Conservation (phyloP, 2,329 filamentous ascomycete genomes). For the Claviceps sp. region DNA sequence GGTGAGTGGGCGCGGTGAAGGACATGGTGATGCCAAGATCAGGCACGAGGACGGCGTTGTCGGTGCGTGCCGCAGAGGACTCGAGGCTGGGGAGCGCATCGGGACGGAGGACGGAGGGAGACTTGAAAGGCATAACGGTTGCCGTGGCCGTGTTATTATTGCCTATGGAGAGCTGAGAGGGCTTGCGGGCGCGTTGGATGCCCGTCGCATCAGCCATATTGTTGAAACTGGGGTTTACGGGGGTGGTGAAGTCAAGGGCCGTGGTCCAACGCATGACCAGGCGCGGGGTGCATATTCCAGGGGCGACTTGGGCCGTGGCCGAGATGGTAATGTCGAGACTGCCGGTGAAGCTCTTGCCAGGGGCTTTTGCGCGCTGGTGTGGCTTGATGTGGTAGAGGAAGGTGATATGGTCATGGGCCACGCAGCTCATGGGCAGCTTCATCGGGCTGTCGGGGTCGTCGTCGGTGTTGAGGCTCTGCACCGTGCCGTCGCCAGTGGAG, state of each 20-base stretch:
- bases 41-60: conserved; percentile 33
- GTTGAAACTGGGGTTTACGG: conserved; percentile 50
- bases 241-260: conserved; percentile 53
- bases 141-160: conserved; percentile 24
- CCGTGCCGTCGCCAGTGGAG: conserved; percentile 40
- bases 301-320: conserved; percentile 42
- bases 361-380: conserved; percentile 28
- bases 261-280: conserved; percentile 57
- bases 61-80: conserved; percentile 27
- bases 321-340: conserved; percentile 47
- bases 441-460: conserved; percentile 22
- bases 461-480: conserved; percentile 41
- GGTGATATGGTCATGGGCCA: conserved; percentile 61
- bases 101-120: conserved; percentile 43
- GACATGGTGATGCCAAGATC: conserved; percentile 65
- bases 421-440: conserved; percentile 44
- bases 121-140: conserved; percentile 36
- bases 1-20: conserved; percentile 45
- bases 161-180: conserved; percentile 49
- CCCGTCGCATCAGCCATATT: conserved; percentile 33
- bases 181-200: conserved; percentile 47
- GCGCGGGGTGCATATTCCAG: conserved; percentile 43
- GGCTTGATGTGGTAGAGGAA: conserved; percentile 57
- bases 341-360: conserved; percentile 34
- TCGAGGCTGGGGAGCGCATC: conserved; percentile 34